These are phyloP conservation scores for Pestalotiopsis sp. DNA, from an alignment of 2,329 filamentous ascomycete species.

Conservation along the genomic window DNA sequence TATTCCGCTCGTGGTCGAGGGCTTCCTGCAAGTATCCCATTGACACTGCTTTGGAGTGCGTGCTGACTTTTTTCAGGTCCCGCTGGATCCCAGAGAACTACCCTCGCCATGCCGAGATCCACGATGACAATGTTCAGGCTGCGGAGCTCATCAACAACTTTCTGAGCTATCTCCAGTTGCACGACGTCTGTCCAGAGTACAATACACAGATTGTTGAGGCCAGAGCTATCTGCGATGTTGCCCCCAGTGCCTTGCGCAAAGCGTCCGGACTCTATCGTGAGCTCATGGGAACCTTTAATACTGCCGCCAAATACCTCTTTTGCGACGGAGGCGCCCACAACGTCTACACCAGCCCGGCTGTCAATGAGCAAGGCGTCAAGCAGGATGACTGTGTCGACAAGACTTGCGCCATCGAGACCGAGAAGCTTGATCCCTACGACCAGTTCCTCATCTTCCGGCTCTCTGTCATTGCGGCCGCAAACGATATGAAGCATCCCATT, in stretches of 20 bases:
- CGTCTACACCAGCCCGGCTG: constrained; percentile 19
- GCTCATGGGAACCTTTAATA: constrained; percentile 80
- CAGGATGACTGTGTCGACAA: neutral
- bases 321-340: constrained; percentile 36
- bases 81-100: constrained; percentile 56
- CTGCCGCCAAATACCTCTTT: constrained; percentile 70
- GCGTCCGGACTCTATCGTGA: constrained; percentile 48
- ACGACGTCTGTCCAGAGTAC: constrained; percentile 86
- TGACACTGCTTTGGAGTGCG: neutral
- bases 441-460: constrained; percentile 44
- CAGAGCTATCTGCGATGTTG: constrained; percentile 63
- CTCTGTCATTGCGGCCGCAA: constrained; percentile 33
- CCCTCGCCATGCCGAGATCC: constrained; percentile 45
- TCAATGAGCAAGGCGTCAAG: constrained; percentile 17
- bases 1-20: constrained; percentile 74
- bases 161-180: constrained; percentile 80
- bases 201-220: constrained; percentile 65
- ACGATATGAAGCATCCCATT: constrained; percentile 30
- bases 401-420: constrained; percentile 25
- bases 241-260: constrained; percentile 65
- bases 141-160: constrained; percentile 79
- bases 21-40: constrained; percentile 67
- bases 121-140: constrained; percentile 54
- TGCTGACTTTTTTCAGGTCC: constrained; percentile 41
- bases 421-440: constrained; percentile 37